Evolutionary conservation across 345 rosid species (phyloP).

Genomic region (Hibiscus tridactylites): DNA sequence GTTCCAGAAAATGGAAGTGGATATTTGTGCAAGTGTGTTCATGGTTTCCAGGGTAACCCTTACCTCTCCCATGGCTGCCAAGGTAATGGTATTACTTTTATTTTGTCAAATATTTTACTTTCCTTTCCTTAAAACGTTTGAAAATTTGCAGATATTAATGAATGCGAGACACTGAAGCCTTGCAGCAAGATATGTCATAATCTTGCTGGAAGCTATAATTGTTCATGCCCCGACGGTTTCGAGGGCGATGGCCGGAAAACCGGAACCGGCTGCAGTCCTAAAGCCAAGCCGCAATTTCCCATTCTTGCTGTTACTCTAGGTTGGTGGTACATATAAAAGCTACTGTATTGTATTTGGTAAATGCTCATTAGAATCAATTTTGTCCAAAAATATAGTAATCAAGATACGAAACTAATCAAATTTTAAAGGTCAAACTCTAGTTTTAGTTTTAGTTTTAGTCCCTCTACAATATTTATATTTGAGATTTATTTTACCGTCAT

Average conservation of each 20-base stretch:
- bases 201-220: background rate
- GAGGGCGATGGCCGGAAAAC: background rate
- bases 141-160: conserved; percentile 4
- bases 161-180: background rate
- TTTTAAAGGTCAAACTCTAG: too few species aligned
- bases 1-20: background rate
- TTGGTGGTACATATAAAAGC: too few species aligned
- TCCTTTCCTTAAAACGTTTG: too few species aligned
- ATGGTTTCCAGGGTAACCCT: conserved; percentile 14
- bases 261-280: conserved; percentile 1
- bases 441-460: too few species aligned
- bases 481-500: too few species aligned
- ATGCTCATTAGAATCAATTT: too few species aligned
- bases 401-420: too few species aligned
- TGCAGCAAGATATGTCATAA: conserved; percentile 8
- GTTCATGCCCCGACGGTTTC: background rate
- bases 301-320: background rate
- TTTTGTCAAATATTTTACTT: background rate
- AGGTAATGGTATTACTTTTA: background rate
- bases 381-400: too few species aligned
- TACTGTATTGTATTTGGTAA: too few species aligned
- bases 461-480: too few species aligned
- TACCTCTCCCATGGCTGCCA: conserved; percentile 11
- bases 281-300: background rate
- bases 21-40: conserved; percentile 4